Conservation (phyloP, 75 land plant genomes). For the Larix kaempferi region DNA sequence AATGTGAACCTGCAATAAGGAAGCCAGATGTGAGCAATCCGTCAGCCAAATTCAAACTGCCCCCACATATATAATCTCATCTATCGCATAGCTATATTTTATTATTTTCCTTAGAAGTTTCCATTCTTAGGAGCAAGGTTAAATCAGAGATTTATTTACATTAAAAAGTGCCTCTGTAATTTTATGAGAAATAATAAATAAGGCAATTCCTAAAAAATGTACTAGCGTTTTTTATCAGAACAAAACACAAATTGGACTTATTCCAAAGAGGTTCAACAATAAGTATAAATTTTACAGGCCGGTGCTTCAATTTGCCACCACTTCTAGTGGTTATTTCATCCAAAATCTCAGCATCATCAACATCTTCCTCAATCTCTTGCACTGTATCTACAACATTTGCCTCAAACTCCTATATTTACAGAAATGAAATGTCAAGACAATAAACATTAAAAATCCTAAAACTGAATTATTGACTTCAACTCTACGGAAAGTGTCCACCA, state of each 20-base stretch:
- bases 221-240: constrained; percentile 55
- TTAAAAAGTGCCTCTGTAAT: too few relatives aligned
- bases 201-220: too few relatives aligned
- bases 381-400: neutral
- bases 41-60: too few relatives aligned
- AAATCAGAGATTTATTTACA: too few relatives aligned
- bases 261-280: neutral
- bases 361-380: constrained; percentile 11
- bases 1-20: too few relatives aligned
- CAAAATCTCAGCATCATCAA: constrained; percentile 65
- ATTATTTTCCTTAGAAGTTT: too few relatives aligned
- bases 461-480: neutral
- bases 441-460: neutral
- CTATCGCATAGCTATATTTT: too few relatives aligned
- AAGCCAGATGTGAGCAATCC: too few relatives aligned
- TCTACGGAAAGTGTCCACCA: neutral
- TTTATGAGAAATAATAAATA: too few relatives aligned
- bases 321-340: constrained; percentile 65
- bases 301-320: constrained; percentile 76
- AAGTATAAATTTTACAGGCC: constrained; percentile 10
- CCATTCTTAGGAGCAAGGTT: too few relatives aligned
- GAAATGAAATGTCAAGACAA: neutral
- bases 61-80: too few relatives aligned
- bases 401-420: neutral
- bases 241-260: constrained; percentile 50